Conservation (phyloP, 306 rosid genomes). For the Ormosia semicastrata region DNA sequence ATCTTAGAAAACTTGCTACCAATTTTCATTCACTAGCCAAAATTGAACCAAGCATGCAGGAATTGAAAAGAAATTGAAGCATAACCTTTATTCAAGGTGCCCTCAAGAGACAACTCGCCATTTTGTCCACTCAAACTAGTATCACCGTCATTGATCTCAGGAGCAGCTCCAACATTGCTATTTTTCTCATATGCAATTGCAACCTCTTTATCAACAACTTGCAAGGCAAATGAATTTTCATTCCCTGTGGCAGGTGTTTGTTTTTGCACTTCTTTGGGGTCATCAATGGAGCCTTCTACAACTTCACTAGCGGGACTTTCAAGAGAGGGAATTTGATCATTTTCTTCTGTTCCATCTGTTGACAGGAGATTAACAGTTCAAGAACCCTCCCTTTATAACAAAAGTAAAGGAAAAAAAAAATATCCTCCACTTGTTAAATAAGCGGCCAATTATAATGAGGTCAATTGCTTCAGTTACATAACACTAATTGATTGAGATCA, state of each 20-base stretch:
- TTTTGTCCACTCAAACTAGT: slow-evolving; percentile 34
- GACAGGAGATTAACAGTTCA: slow-evolving; percentile 26
- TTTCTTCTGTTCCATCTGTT: slow-evolving; percentile 33
- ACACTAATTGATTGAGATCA: neutral
- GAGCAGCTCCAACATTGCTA: slow-evolving; percentile 20
- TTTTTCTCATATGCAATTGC: slow-evolving; percentile 4
- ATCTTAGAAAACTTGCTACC: neutral
- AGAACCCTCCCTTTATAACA: neutral
- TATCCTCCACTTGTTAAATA: neutral
- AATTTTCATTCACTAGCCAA: slow-evolving; percentile 4
- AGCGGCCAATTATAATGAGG: neutral
- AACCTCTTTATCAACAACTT: slow-evolving; percentile 32
- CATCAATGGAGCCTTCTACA: slow-evolving; percentile 9
- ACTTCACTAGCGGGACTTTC: slow-evolving; percentile 28
- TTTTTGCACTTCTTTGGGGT: slow-evolving; percentile 20
- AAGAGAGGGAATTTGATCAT: slow-evolving; percentile 24
- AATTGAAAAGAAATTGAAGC: slow-evolving; percentile 12
- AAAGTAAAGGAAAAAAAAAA: neutral
- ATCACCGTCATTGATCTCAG: slow-evolving; percentile 31
- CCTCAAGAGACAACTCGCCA: slow-evolving; percentile 34
- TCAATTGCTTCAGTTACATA: slow-evolving; percentile 1
- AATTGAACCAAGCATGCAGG: slow-evolving; percentile 16
- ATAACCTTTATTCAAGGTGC: slow-evolving; percentile 47
- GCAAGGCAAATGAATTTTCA: slow-evolving; percentile 1
- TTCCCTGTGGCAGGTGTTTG: slow-evolving; percentile 9